These are phyloP conservation scores for Nemania diffusa DNA, from an alignment of 2,329 filamentous ascomycete genomes.

Conservation along the genomic window DNA sequence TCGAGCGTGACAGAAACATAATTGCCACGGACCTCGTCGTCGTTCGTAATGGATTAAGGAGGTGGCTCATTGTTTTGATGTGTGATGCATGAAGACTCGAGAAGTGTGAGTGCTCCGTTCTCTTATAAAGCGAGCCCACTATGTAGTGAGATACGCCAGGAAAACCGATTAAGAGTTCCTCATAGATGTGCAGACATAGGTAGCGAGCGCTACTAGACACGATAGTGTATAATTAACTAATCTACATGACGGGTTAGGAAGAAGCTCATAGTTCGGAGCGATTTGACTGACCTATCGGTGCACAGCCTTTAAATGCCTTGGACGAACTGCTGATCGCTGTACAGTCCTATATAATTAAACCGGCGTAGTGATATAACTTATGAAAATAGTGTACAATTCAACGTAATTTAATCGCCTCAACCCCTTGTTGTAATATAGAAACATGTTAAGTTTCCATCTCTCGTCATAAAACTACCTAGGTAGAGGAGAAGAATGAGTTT, in stretches of 20 bases:
- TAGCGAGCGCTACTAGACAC: not conserved
- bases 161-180: not conserved
- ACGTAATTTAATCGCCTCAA: no score
- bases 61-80: slow-evolving; percentile 10
- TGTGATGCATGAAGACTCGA: no score
- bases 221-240: not conserved
- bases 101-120: not conserved
- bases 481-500: no score
- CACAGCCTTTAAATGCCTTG: not conserved
- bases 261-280: not conserved
- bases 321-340: no score
- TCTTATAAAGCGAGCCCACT: slow-evolving; percentile 9
- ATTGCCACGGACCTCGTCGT: not conserved
- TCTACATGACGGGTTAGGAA: not conserved
- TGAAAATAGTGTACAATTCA: no score
- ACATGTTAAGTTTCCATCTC: not conserved
- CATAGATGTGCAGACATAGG: not conserved
- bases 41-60: slow-evolving; percentile 8
- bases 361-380: no score
- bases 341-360: not conserved
- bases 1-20: not conserved
- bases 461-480: no score
- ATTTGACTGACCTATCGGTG: not conserved
- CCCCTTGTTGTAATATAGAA: no score
- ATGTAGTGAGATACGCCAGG: not conserved